Base-by-base conservation (phyloP, 441 rosid species). In the Mallotus repandus region DNA sequence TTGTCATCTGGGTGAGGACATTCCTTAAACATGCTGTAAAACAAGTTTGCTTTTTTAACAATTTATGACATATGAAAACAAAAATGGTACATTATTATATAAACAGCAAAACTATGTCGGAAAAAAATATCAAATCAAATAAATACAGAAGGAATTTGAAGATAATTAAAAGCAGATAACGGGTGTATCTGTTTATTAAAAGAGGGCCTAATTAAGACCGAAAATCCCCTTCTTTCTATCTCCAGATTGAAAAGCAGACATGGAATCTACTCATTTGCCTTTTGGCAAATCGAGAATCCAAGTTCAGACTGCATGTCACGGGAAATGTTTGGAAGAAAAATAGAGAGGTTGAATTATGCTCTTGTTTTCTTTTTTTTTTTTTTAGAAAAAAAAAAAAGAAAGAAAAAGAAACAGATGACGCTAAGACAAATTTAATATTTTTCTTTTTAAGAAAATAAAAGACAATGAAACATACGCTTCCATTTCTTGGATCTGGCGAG, bases 1-100 rank as follows among this genome's bases (percentile, higher is more conserved):
- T 92, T 92, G 80, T 94, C 97, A 63, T 94, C 99, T 19, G 99
- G 99, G 76, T 94, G 99, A 13, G 91, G 99, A 53, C 91, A 91
- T 78, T 89, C 94, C 83, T 89, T 94, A 57, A 94, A 94, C 87
- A 91, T 68, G 62, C 99, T 94, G 86, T 82, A 78, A 78, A 73
- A 69, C 46, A 59, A 66, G 25, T 18, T 21, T 58, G 11, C 13
- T 49, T 22, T 35, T 13, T 69, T 35, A 35, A 35, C 1, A 35
- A 35, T 35, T 55, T 10, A 18, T 22, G 35, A 43, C 41, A 32
- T 53, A 15, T 61, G 16, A 18, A 9, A 38, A 49, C 7, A 38
- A 58, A 1, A 49, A 67, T 3, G 12, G 38, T 41, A 7, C 5
- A 14, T 62, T 54, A 7, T 64, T 68, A 50, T 38, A 49, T 46